Percentiles rank a stretch among this genome's conserved stretches.
phyloP scores from a whole-genome alignment of 179 eudicot species.

The Silene coronaria region DNA sequence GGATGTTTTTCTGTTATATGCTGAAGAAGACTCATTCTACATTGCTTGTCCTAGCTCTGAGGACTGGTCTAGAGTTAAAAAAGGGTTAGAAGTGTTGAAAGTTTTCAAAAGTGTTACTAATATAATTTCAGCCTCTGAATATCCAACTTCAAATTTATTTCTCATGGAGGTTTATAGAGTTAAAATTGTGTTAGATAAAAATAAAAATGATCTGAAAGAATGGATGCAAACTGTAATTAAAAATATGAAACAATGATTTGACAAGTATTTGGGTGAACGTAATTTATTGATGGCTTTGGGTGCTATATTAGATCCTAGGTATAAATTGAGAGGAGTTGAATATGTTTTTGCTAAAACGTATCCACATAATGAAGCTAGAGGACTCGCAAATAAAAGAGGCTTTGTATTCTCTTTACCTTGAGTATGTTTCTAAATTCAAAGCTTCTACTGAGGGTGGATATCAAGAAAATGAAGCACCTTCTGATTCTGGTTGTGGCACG shows the following conservation, averaged over 20 bases:
- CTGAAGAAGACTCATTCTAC: not conserved
- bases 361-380: not conserved
- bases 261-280: constrained; percentile 15
- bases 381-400: not conserved
- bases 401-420: not conserved
- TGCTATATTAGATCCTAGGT: constrained; percentile 13
- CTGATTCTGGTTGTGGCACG: no score
- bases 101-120: no score
- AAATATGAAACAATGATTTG: constrained; percentile 17
- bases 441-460: not conserved
- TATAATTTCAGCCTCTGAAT: no score
- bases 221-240: not conserved
- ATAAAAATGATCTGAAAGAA: not conserved
- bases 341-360: not conserved
- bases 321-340: no score
- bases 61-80: not conserved
- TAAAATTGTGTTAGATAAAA: constrained; percentile 3
- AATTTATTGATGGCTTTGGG: constrained; percentile 10
- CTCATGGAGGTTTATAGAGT: not conserved
- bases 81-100: not conserved
- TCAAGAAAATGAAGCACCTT: no score
- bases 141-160: no score
- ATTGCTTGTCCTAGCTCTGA: not conserved
- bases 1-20: not conserved
- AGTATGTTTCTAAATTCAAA: constrained; percentile 4